Evolutionary conservation across 495 filamentous ascomycete genomes (phyloP), one percentile per base, ranked within the genome.

Genomic region (Tuber indicum): DNA sequence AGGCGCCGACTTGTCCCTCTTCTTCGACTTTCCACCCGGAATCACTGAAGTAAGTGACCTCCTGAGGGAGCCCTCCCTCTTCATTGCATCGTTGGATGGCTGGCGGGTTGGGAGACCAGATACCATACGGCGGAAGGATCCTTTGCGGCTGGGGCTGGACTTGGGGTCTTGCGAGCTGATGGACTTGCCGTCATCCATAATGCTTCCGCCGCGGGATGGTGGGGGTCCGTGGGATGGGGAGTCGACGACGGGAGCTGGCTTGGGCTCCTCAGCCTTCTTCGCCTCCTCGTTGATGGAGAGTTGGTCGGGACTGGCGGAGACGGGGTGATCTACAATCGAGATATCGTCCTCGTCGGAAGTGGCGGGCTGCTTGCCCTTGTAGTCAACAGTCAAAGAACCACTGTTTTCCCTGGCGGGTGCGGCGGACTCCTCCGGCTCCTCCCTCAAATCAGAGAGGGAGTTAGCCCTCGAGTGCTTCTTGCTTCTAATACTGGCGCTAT

Each of bases 171-270:
- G 58, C 58, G 78, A 80, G 58, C 74, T 80, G 32, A 74, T 80
- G n/a, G 78, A 80, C 58, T 80, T 80, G 58, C 79, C 78, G 44
- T 80, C 78, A 47, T 78, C 78, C 2, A 79, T 14, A 7, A 52
- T 69, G 70, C 78, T 80, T 71, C 58, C 58, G n/a, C 58, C 58
- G 58, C 58, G 58, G 58, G 58, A 66, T 66, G 58, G n/a, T 32
- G 78, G 77, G 62, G 78, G 62, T 43, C 75, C 79, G 39, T 62
- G 71, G 3, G 78, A 80, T 85, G 86, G 76, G 58, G 58, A 66
- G 58, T 66, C 58, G 14, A 88, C 89, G 81, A 87, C 85, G 71
- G 87, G 88, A 74, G 84, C 42, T 75, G 43, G 81, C 79, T 26
- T 77, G 71, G 82, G 75, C n/a, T 83, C 83, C 32, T 83, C 83